These are phyloP conservation scores for Vitis amurensis DNA, from an alignment of 164 flowering plant species.

Conservation along the genomic window DNA sequence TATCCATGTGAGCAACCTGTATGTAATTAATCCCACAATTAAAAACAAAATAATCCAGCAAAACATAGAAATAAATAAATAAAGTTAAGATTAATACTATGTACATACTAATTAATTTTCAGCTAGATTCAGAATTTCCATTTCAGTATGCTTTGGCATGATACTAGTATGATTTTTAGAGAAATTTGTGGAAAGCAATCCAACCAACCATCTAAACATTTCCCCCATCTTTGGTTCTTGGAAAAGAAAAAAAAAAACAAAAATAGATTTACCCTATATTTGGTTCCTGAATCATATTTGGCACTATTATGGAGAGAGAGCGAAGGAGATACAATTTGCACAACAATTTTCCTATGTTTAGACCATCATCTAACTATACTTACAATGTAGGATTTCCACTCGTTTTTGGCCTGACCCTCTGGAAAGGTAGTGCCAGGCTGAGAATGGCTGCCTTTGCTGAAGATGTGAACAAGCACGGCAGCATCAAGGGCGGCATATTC, in stretches of 20 bases:
- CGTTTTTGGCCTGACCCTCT: conserved; percentile 40
- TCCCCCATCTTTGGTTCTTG: neutral
- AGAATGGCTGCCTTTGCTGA: conserved; percentile 54
- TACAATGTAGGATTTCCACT: conserved; percentile 87
- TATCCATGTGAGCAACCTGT: conserved; percentile 50
- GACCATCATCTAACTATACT: conserved; percentile 21
- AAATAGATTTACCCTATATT: too few species aligned
- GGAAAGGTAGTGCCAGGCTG: conserved; percentile 23
- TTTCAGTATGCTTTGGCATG: too few species aligned
- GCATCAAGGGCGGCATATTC: conserved; percentile 99
- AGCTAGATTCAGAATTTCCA: too few species aligned
- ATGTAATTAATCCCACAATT: neutral
- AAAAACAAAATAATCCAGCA: neutral
- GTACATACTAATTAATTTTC: too few species aligned
- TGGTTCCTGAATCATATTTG: neutral
- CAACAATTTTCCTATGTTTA: too few species aligned
- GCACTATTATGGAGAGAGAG: neutral
- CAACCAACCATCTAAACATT: neutral
- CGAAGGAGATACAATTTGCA: too few species aligned
- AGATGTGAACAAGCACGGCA: conserved; percentile 83
- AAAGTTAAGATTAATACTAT: too few species aligned
- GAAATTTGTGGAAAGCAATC: too few species aligned
- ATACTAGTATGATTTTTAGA: too few species aligned
- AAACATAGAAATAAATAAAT: too few species aligned
- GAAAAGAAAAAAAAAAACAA: neutral